These are phyloP conservation scores for Austroboletus festivus DNA, from an alignment of 768 basidiomycete genomes.

Conservation along the genomic window DNA sequence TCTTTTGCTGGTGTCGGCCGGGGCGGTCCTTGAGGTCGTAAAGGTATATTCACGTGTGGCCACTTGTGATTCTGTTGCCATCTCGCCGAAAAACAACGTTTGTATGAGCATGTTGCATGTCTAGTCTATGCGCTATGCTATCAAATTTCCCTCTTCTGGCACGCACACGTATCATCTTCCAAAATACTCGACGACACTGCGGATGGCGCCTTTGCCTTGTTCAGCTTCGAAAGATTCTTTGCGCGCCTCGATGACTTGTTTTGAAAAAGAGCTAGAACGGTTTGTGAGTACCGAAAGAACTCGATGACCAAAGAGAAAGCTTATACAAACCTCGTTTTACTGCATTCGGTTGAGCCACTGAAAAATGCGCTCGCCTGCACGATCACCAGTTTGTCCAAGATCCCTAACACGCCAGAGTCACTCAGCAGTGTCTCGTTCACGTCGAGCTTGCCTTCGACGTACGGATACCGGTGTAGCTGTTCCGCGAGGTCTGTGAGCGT, in stretches of 20 bases:
- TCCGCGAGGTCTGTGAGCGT: conserved; percentile 43
- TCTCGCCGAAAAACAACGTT: conserved; percentile 10
- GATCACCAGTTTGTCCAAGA: conserved; percentile 56
- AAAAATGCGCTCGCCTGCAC: conserved; percentile 48
- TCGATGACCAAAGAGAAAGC: background rate
- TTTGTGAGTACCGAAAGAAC: background rate
- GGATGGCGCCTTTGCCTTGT: conserved; percentile 16
- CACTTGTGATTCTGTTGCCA: background rate
- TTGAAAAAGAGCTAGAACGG: conserved; percentile 46
- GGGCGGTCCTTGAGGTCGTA: conserved; percentile 75
- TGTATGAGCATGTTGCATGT: conserved; percentile 30
- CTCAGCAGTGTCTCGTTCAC: conserved; percentile 33
- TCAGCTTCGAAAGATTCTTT: conserved; percentile 18
- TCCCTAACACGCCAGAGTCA: conserved; percentile 51
- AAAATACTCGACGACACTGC: conserved; percentile 46
- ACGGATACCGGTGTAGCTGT: conserved; percentile 23
- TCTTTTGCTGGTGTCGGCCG: conserved; percentile 87
- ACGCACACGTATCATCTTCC: too few relatives aligned
- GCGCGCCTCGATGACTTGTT: conserved; percentile 47
- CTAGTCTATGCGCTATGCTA: conserved; percentile 26
- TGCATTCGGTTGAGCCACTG: conserved; percentile 45
- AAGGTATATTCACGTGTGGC: too few relatives aligned
- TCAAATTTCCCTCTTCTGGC: too few relatives aligned
- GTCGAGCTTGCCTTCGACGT: conserved; percentile 11
- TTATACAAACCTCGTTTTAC: conserved; percentile 42